Conservation (phyloP, 768 basidiomycete species). For the Hericium coralloides region DNA sequence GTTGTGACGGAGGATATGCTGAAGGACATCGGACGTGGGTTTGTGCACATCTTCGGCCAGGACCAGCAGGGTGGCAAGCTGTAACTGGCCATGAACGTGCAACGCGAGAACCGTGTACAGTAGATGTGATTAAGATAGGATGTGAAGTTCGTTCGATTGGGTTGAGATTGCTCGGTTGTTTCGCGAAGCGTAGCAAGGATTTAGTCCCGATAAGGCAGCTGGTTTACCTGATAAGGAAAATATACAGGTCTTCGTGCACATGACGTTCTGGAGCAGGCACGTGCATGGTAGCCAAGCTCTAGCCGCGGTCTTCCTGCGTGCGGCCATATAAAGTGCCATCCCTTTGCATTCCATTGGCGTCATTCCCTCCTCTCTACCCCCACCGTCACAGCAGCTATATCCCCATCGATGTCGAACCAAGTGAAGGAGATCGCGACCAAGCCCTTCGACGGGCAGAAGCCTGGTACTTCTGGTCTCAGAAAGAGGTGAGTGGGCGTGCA, state of each 20-base stretch:
- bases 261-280: slow-evolving; percentile 1
- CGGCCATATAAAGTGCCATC: background rate
- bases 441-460: slow-evolving; percentile 91
- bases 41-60: slow-evolving; percentile 62
- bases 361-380: background rate
- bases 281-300: slow-evolving; percentile 2
- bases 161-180: background rate
- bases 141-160: too few relatives aligned
- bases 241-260: background rate
- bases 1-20: slow-evolving; percentile 54
- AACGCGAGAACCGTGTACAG: background rate
- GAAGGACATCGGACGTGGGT: slow-evolving; percentile 49
- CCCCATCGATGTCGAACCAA: slow-evolving; percentile 28
- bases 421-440: slow-evolving; percentile 72
- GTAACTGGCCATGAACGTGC: slow-evolving; percentile 14
- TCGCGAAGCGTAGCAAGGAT: too few relatives aligned
- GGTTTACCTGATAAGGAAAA: background rate
- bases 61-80: slow-evolving; percentile 31
- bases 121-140: too few relatives aligned
- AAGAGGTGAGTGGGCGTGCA: slow-evolving; percentile 57
- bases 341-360: background rate
- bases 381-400: background rate
- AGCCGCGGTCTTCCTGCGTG: background rate
- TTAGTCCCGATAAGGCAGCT: background rate
- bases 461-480: slow-evolving; percentile 94